phyloP scores from a whole-genome alignment of 2,329 filamentous ascomycete species.

The Epichloe brachyelytri region DNA sequence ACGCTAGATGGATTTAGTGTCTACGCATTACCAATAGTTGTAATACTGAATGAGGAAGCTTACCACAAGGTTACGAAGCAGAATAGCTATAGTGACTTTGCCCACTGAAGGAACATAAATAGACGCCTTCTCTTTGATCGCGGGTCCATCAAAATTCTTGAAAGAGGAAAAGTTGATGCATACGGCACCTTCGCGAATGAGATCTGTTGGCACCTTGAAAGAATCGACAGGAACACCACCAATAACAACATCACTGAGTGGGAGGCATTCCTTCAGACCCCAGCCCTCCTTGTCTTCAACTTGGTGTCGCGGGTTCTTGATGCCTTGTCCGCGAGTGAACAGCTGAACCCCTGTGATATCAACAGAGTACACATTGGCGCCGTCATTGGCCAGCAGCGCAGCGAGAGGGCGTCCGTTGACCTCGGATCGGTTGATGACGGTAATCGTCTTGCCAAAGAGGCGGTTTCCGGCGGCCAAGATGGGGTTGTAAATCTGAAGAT shows the following conservation, averaged over 20 bases:
- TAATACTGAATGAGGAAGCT: constrained; percentile 21
- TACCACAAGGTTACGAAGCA: constrained; percentile 81
- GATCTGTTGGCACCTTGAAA: constrained; percentile 78
- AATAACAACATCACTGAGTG: constrained; percentile 87
- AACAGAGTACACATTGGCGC: constrained; percentile 87
- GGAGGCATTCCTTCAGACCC: constrained; percentile 67
- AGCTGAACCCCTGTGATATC: constrained; percentile 85
- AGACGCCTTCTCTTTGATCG: constrained; percentile 87
- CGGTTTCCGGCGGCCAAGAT: constrained; percentile 88
- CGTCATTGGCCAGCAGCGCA: constrained; percentile 88
- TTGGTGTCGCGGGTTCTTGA: constrained; percentile 76
- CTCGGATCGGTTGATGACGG: constrained; percentile 91
- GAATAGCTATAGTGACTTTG: constrained; percentile 89
- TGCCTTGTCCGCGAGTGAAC: constrained; percentile 79
- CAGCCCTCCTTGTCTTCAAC: constrained; percentile 73
- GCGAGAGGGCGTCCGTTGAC: constrained; percentile 90
- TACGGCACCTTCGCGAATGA: constrained; percentile 82
- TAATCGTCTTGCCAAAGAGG: constrained; percentile 85
- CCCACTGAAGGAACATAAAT: constrained; percentile 96
- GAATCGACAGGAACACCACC: constrained; percentile 77
- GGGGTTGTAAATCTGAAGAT: constrained; percentile 91
- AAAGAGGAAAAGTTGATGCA: constrained; percentile 98
- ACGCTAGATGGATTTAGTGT: constrained; percentile 27
- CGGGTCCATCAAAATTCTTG: constrained; percentile 77
- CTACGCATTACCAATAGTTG: not conserved